A percentile compares a stretch with the other conserved stretches of the same genome.
Evolutionary conservation across 306 rosid species (phyloP).

Genomic region (Dalbergia oliveri): DNA sequence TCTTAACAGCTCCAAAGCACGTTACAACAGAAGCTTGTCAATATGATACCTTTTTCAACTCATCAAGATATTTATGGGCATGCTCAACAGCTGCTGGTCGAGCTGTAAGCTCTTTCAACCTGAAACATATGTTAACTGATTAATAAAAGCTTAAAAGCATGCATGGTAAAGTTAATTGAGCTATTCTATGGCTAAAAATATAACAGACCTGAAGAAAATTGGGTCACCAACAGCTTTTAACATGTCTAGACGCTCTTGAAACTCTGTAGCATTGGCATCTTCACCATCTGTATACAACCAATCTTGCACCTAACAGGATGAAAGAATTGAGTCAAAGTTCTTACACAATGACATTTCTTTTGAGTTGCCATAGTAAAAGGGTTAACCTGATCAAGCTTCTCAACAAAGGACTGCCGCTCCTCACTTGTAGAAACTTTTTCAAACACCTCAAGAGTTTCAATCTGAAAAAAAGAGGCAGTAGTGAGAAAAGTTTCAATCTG

Average conservation of each 20-base stretch:
- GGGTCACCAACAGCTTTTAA: conserved; percentile 87
- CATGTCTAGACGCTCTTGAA: conserved; percentile 74
- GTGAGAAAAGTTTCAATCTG: conserved; percentile 38
- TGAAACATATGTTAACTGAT: conserved; percentile 50
- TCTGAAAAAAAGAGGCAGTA: conserved; percentile 59
- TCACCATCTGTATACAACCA: conserved; percentile 98
- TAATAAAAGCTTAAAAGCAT: conserved; percentile 44
- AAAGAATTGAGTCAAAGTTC: conserved; percentile 37
- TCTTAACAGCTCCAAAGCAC: conserved; percentile 25
- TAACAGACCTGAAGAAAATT: conserved; percentile 83
- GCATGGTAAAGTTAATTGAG: conserved; percentile 13
- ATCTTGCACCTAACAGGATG: conserved; percentile 81
- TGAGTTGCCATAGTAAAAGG: conserved; percentile 41
- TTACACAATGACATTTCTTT: not conserved
- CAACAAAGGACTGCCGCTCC: conserved; percentile 78
- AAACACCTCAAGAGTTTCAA: conserved; percentile 78
- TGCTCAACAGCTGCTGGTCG: conserved; percentile 75
- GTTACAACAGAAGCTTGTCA: conserved; percentile 13
- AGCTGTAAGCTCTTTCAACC: conserved; percentile 90
- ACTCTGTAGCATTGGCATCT: conserved; percentile 93
- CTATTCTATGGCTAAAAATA: conserved; percentile 30
- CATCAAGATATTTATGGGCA: conserved; percentile 72
- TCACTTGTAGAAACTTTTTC: conserved; percentile 75
- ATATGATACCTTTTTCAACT: conserved; percentile 74
- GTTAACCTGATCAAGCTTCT: conserved; percentile 91